Base-by-base conservation (phyloP, 495 filamentous ascomycete genomes). In the Hypoxylon intermedium region DNA sequence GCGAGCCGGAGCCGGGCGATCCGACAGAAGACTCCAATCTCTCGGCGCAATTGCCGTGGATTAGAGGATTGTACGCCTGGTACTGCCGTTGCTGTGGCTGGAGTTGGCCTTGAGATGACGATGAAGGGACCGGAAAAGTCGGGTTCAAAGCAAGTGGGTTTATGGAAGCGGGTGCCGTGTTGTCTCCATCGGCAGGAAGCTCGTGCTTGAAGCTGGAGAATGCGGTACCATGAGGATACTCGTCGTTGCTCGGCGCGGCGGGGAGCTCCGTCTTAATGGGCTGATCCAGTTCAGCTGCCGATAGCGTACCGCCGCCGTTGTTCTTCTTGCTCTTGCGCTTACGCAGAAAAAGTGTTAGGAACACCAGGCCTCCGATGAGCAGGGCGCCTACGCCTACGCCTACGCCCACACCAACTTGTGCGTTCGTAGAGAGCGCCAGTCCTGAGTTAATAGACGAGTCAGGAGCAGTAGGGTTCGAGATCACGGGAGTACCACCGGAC, bases 341-440 rank as follows among this genome's bases (percentile, higher is more conserved):
- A 24, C 61, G 61, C 2, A 65, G 54, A 13, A 59, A 20, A 3
- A 59, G 30, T 9, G 26, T 38, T 1, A 65, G 48, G 23, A 54
- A 59, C 3, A 59, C 3, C 23, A 65, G 45, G 23, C 55, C 41
- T 0, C 61, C 61, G 20, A 76, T 19, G 15, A 75, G 33, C 3
- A 70, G 53, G 4, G 67, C 70, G 5, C 72, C 75, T 21, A 77
- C 49, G 5, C 70, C 75, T 6, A 72, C 74, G 13, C 77, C 80
- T 13, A 79, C 70, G n/a, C 71, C 77, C 7, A 82, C 73, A 30
- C 79, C 79, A 0, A 72, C 77, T 55, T 72, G 77, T 0, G 75
- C 77, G 6, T 72, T 76, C 3, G 58, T 59, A 16, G 74, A 71
- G 6, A 79, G 59, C 2, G 23, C 47, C 7, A 55, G 33, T 9